Base-by-base conservation (phyloP, 2,329 filamentous ascomycete species). In the Penicillium digitatum region DNA sequence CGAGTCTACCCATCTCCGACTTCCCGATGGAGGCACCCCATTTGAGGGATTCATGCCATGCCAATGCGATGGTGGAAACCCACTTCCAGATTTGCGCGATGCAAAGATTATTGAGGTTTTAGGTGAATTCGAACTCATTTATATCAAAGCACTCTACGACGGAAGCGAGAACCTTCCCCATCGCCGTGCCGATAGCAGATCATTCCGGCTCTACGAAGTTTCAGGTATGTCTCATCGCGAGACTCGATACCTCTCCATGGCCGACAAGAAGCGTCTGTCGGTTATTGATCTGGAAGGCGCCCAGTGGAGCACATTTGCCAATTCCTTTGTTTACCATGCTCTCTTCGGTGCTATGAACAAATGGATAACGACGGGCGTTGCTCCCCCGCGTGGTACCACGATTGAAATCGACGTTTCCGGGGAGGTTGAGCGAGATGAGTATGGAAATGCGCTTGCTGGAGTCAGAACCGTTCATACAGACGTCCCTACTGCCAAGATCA, bases 11-110 rank as follows among this genome's bases (percentile, higher is more conserved):
- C 43, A 32, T 26, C 11, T 53, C 10, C 50, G 34, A 18, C 34
- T 48, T 4, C 35, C 35, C 34, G 29, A 39, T 27, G 50, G 50
- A 32, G 26, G 6, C 3, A 8, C 34, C 22, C 43, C 50, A 7
- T 53, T 53, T 22, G 43, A 53, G 16, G 50, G 50, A 20, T 53
- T 31, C 22, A 18, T 53, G n/a, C 50, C 50, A 12, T 53, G 43
- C 27, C 50, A 53, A 31, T 40, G 18, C 5, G 50, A 53, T 12
- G 43, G n/a, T 6, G 50, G 43, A 5, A 7, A 37, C n/a, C 26
- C 43, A 20, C 50, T 53, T 29, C 32, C 34, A 18, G 50, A 53
- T 35, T 9, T 39, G n/a, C 24, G 12, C n/a, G 16, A 26, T n/a
- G 22, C 27, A n/a, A 53, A 53, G 9, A 27, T 40, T 9, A 53